These are phyloP conservation scores for Miscanthus lutarioriparius DNA, from an alignment of 176 grass and related monocot species.

Conservation along the genomic window DNA sequence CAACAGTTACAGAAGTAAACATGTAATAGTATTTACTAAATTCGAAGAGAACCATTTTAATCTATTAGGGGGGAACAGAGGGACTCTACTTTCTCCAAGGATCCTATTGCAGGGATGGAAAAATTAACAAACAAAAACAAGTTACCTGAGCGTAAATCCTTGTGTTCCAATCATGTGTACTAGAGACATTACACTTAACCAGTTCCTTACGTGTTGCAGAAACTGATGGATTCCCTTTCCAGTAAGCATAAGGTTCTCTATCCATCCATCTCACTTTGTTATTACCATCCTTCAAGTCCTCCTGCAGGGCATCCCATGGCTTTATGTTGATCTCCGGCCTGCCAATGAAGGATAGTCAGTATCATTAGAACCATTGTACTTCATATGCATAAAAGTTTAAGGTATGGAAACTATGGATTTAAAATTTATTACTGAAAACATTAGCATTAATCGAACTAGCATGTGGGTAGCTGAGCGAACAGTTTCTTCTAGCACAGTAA, in stretches of 20 bases:
- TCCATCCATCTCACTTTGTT: constrained; percentile 50
- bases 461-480: too few relatives aligned
- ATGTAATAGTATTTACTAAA: not conserved
- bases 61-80: not conserved
- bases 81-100: constrained; percentile 10
- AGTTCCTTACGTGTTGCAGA: constrained; percentile 55
- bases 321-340: constrained; percentile 98
- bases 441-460: not conserved
- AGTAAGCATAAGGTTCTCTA: constrained; percentile 85
- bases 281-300: constrained; percentile 60
- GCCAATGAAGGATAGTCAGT: not conserved
- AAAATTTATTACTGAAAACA: not conserved
- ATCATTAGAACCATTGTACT: constrained; percentile 1
- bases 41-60: not conserved
- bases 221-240: constrained; percentile 91
- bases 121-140: not conserved
- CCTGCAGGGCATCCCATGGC: constrained; percentile 61
- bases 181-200: constrained; percentile 74
- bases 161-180: constrained; percentile 68
- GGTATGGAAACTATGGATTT: not conserved
- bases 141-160: constrained; percentile 77
- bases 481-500: too few relatives aligned
- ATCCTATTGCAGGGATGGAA: not conserved
- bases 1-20: not conserved
- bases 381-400: not conserved